A percentile compares a stretch with the other conserved stretches of the same genome.
Evolutionary conservation across 2,329 filamentous ascomycete genomes (phyloP).

Genomic region (Didymosphaeria variabile): DNA sequence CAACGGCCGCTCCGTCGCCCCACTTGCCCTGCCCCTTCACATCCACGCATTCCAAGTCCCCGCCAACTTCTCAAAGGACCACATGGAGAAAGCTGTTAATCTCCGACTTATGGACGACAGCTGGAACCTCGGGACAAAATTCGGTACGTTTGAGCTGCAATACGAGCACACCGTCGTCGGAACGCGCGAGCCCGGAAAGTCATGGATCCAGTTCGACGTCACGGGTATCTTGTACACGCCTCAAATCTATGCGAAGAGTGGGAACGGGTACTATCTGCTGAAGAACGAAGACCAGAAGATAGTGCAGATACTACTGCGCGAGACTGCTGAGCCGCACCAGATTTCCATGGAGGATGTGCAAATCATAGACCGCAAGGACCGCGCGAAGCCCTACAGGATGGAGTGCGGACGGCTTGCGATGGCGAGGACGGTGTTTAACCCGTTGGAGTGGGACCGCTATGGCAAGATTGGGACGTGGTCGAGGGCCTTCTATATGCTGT

Average conservation of each 20-base stretch:
- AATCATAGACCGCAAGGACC: constrained; percentile 30
- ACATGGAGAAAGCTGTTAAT: constrained; percentile 21
- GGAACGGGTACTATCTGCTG: constrained; percentile 19
- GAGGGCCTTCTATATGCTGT: constrained; percentile 25
- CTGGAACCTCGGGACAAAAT: constrained; percentile 24
- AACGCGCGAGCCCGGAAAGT: constrained; percentile 21
- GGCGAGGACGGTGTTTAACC: constrained; percentile 34
- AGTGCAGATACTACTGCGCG: constrained; percentile 34
- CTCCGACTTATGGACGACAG: constrained; percentile 23
- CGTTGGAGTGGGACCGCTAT: constrained; percentile 41
- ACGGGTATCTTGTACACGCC: constrained; percentile 21
- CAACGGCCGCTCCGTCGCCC: constrained; percentile 33
- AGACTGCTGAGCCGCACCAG: constrained; percentile 16
- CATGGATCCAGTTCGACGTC: constrained; percentile 43
- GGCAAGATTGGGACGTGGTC: constrained; percentile 37
- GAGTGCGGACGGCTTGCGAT: constrained; percentile 40
- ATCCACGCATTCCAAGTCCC: constrained; percentile 35
- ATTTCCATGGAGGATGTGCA: constrained; percentile 36
- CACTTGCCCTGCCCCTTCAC: constrained; percentile 32
- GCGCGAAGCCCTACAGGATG: constrained; percentile 34
- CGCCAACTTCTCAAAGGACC: constrained; percentile 25
- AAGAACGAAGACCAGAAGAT: constrained; percentile 32
- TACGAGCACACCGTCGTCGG: constrained; percentile 38
- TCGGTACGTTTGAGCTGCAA: constrained; percentile 29
- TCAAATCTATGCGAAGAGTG: constrained; percentile 12